These are phyloP conservation scores for Leccinum subtestaceum DNA, from an alignment of 768 basidiomycete genomes.

Conservation along the genomic window DNA sequence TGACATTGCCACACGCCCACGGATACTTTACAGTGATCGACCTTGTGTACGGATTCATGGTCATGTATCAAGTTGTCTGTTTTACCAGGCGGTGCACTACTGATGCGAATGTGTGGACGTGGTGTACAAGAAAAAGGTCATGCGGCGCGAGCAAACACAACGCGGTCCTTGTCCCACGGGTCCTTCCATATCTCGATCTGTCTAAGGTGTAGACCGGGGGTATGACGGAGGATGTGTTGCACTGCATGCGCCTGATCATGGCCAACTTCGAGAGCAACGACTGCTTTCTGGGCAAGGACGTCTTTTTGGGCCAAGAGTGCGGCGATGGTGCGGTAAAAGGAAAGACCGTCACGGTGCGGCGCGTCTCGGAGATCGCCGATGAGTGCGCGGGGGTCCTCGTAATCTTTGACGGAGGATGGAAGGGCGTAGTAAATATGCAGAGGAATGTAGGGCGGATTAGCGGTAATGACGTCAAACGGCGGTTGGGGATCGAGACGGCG, in stretches of 20 bases:
- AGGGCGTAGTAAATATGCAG: constrained; percentile 59
- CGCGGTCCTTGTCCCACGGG: constrained; percentile 73
- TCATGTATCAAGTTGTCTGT: constrained; percentile 4
- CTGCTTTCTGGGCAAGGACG: constrained; percentile 49
- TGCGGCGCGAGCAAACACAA: constrained; percentile 55
- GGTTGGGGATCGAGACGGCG: constrained; percentile 34
- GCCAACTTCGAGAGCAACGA: constrained; percentile 80
- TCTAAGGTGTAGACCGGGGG: constrained; percentile 41
- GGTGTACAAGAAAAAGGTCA: constrained; percentile 21
- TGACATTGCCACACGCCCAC: constrained; percentile 2
- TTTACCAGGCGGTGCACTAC: constrained; percentile 16
- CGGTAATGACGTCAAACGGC: constrained; percentile 76
- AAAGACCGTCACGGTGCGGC: constrained; percentile 45
- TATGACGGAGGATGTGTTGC: constrained; percentile 48
- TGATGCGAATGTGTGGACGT: neutral
- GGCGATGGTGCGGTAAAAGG: constrained; percentile 73
- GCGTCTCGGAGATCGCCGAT: constrained; percentile 61
- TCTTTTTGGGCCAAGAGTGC: constrained; percentile 50
- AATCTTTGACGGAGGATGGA: constrained; percentile 65
- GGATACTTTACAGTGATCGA: constrained; percentile 10
- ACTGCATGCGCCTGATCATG: constrained; percentile 67
- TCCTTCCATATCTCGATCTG: constrained; percentile 70
- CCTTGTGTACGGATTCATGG: neutral
- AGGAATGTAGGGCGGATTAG: constrained; percentile 88
- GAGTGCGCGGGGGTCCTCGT: constrained; percentile 81